A percentile compares a stretch with the other conserved stretches of the same genome.
Conservation (phyloP, 495 filamentous ascomycete species). For the Lophium mytilinum region DNA sequence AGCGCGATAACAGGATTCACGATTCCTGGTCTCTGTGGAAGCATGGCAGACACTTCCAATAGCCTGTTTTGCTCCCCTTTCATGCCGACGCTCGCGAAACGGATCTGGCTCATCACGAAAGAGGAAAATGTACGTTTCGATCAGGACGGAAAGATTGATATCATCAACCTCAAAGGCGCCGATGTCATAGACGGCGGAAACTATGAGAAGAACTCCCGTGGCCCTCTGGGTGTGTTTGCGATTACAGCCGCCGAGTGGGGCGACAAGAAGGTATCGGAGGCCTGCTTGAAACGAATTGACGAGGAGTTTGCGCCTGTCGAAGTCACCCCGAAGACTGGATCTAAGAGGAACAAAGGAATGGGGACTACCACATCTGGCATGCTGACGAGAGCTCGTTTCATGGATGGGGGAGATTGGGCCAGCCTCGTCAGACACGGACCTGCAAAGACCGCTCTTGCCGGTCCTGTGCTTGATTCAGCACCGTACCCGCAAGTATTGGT, state of each 20-base stretch:
- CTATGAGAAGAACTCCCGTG: not conserved
- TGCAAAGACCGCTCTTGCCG: not conserved
- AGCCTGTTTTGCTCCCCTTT: not conserved
- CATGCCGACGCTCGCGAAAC: not conserved
- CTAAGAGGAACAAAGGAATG: not conserved
- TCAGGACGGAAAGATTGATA: not conserved
- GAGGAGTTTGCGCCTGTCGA: not conserved
- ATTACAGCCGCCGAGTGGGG: not conserved
- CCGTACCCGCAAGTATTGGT: not conserved
- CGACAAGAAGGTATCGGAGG: not conserved
- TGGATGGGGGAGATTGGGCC: not conserved
- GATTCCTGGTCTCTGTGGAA: not conserved
- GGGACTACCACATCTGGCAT: not conserved
- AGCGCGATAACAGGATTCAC: not conserved
- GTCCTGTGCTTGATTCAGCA: not conserved
- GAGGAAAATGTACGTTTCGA: not conserved
- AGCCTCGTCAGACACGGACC: not conserved
- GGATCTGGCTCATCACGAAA: not conserved
- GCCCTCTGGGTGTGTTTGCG: not conserved
- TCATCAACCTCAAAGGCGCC: not conserved
- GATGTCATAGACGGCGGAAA: not conserved
- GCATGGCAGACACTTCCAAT: not conserved
- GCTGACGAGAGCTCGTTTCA: not conserved
- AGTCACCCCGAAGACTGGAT: not conserved
- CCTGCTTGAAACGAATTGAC: not conserved